Evolutionary conservation across 345 rosid genomes (phyloP).

Genomic region (Murraya koenigii): DNA sequence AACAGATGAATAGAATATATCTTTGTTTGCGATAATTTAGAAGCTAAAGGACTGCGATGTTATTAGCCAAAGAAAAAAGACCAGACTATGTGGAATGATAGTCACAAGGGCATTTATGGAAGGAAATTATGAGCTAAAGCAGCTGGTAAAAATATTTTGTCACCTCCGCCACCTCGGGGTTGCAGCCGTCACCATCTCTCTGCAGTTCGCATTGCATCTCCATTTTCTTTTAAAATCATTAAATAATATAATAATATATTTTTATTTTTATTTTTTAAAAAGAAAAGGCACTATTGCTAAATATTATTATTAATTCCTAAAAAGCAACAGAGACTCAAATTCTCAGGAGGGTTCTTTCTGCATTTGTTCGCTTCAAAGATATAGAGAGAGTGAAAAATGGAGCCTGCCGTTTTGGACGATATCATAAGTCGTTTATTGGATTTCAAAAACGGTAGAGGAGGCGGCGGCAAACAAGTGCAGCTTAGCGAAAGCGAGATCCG

Average conservation of each 20-base stretch:
- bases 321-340: background rate
- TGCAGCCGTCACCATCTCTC: slow-evolving; percentile 9
- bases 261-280: background rate
- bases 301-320: background rate
- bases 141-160: background rate
- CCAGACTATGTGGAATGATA: background rate
- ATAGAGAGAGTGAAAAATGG: slow-evolving; percentile 40
- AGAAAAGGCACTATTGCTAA: background rate
- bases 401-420: slow-evolving; percentile 62
- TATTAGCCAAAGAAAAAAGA: background rate
- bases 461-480: slow-evolving; percentile 71
- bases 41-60: background rate
- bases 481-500: slow-evolving; percentile 87
- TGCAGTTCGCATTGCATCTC: background rate
- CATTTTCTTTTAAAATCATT: background rate
- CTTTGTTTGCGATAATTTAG: background rate
- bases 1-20: background rate
- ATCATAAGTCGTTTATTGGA: slow-evolving; percentile 67
- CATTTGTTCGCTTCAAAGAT: background rate
- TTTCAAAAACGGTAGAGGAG: slow-evolving; percentile 57
- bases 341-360: background rate
- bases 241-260: background rate
- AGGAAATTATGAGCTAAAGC: background rate
- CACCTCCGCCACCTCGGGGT: slow-evolving; percentile 33
- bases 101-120: slow-evolving; percentile 16